phyloP scores from a whole-genome alignment of 108 stramenopile genomes.

The Cyclotella baltica region DNA sequence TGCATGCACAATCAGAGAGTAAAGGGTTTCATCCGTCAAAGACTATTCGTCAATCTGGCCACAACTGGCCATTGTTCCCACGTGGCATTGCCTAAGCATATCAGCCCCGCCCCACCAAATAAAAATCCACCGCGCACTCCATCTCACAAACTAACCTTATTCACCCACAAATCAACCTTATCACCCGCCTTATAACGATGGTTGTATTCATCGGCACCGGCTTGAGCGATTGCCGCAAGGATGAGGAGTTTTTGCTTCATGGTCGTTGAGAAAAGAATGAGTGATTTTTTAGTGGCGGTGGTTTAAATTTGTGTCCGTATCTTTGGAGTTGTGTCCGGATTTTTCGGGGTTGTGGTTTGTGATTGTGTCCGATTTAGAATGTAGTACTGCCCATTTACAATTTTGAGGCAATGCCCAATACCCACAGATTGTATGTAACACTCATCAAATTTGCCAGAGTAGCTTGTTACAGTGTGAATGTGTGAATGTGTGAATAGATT shows the following conservation, averaged over 20 bases:
- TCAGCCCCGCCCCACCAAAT: not conserved
- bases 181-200: constrained; percentile 84
- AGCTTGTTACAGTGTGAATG: no score
- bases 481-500: no score
- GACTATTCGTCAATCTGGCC: not conserved
- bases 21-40: not conserved
- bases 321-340: no score
- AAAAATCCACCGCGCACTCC: constrained; percentile 3
- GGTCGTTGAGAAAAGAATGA: not conserved
- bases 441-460: no score
- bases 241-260: constrained; percentile 14
- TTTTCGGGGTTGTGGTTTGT: no score
- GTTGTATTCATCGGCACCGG: constrained; percentile 46
- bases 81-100: no score
- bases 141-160: constrained; percentile 71
- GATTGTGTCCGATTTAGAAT: no score
- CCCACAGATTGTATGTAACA: no score
- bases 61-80: not conserved
- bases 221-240: not conserved
- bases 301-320: no score
- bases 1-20: not conserved
- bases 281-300: no score
- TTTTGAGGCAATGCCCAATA: no score
- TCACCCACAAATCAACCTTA: constrained; percentile 95
- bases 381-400: no score